A percentile compares a stretch with the other conserved stretches of the same genome.
These are phyloP conservation scores for Candida maris DNA, from an alignment of 805 yeast species.

Conservation along the genomic window DNA sequence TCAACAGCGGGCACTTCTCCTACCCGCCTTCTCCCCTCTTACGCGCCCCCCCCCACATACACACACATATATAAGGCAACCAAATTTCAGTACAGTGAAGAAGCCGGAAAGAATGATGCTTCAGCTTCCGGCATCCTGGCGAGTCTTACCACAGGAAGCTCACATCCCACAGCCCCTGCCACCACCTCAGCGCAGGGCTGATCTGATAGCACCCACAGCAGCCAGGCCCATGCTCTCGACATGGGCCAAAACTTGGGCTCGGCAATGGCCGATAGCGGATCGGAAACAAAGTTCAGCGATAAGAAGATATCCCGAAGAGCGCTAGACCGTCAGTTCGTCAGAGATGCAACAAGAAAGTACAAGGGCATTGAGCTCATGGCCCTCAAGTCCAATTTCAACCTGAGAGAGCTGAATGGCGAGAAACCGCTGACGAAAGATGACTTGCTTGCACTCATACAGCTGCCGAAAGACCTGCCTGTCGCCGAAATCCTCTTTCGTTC, in stretches of 20 bases:
- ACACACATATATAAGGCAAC: too few relatives aligned
- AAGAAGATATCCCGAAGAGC: conserved; percentile 13
- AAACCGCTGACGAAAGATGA: conserved; percentile 25
- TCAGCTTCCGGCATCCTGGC: too few relatives aligned
- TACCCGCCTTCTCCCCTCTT: too few relatives aligned
- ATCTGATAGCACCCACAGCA: too few relatives aligned
- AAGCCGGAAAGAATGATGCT: too few relatives aligned
- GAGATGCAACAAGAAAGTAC: conserved; percentile 16
- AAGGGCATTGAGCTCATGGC: conserved; percentile 24
- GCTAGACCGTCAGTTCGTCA: conserved; percentile 17
- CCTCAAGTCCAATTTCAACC: conserved; percentile 20
- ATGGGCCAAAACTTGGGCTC: conserved; percentile 25
- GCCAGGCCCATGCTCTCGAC: background rate
- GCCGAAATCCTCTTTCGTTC: conserved; percentile 37
- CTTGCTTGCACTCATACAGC: conserved; percentile 28
- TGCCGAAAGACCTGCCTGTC: conserved; percentile 34
- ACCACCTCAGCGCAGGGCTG: too few relatives aligned
- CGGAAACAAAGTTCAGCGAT: conserved; percentile 8
- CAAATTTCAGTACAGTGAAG: too few relatives aligned
- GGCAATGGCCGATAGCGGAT: conserved; percentile 3
- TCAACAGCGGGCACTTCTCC: too few relatives aligned
- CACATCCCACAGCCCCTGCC: too few relatives aligned
- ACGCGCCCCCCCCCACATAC: too few relatives aligned
- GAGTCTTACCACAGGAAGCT: too few relatives aligned
- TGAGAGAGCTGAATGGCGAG: conserved; percentile 21